Conservation (phyloP, 2,329 filamentous ascomycete genomes). For the Ophiostoma tasmaniense region DNA sequence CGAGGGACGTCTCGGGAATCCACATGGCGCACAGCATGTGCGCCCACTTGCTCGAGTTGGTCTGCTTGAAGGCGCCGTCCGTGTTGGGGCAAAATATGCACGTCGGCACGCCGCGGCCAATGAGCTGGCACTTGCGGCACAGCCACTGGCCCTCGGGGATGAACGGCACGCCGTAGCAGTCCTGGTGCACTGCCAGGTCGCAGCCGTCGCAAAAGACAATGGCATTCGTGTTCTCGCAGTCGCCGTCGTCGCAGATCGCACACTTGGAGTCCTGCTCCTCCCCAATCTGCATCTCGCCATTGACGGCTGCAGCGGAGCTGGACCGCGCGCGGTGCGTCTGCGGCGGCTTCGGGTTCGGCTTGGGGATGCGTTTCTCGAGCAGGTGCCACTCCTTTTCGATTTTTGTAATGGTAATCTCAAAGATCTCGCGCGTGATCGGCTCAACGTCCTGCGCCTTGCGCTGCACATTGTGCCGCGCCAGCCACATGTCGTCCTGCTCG, state of each 20-base stretch:
- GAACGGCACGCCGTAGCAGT: constrained; percentile 97
- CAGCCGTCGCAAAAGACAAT: constrained; percentile 99
- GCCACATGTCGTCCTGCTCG: constrained; percentile 95
- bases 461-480: constrained; percentile 72
- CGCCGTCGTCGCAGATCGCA: constrained; percentile 96
- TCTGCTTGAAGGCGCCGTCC: constrained; percentile 97
- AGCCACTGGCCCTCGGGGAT: constrained; percentile 98
- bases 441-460: constrained; percentile 68
- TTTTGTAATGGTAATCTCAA: constrained; percentile 97
- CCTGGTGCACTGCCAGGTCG: constrained; percentile 93
- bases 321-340: constrained; percentile 89
- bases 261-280: constrained; percentile 98
- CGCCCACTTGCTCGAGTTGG: constrained; percentile 91
- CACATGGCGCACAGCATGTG: constrained; percentile 95
- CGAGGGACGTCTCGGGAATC: constrained; percentile 94
- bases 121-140: constrained; percentile 91
- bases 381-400: constrained; percentile 99
- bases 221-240: constrained; percentile 97
- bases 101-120: constrained; percentile 83
- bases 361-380: constrained; percentile 91
- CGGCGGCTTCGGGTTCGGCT: constrained; percentile 90
- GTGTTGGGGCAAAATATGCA: constrained; percentile 98
- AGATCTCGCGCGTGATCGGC: constrained; percentile 82
- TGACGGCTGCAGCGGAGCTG: constrained; percentile 89
- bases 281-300: constrained; percentile 74